Percentiles rank a stretch among this genome's conserved stretches.
phyloP scores from a whole-genome alignment of 1,284 basidiomycete species.

The Melampsora larici-populina region DNA sequence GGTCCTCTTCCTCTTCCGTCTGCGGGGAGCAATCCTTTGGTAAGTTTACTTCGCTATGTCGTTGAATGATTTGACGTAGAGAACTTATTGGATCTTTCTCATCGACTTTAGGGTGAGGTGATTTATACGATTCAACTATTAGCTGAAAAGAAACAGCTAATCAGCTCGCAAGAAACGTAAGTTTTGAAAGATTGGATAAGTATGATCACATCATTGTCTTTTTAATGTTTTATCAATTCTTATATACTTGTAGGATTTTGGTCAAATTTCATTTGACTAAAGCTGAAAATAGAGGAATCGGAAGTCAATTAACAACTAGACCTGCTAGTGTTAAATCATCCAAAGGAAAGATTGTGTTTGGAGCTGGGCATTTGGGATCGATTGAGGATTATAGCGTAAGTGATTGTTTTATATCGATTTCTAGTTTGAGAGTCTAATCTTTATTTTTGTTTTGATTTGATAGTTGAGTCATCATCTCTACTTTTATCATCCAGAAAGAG shows the following conservation, averaged over 20 bases:
- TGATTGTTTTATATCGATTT: background rate
- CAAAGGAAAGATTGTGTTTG: constrained; percentile 5
- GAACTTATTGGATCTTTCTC: background rate
- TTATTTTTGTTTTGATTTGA: too few species aligned
- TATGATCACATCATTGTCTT: too few species aligned
- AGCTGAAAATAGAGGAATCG: constrained; percentile 8
- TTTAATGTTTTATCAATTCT: background rate
- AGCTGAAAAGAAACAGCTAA: constrained; percentile 20
- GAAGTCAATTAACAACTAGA: constrained; percentile 24
- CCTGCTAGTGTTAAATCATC: constrained; percentile 1
- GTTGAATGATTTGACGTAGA: too few species aligned
- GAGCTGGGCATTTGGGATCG: constrained; percentile 9
- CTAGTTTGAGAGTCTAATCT: too few species aligned
- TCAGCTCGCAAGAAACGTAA: constrained; percentile 24
- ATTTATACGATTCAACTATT: constrained; percentile 19
- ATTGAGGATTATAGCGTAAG: constrained; percentile 26
- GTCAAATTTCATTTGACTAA: constrained; percentile 23
- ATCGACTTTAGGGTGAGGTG: constrained; percentile 6
- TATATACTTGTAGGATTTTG: background rate
- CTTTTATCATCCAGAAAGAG: constrained; percentile 14
- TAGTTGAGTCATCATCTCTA: constrained; percentile 34
- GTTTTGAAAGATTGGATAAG: too few species aligned
- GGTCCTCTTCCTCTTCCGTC: constrained; percentile 27
- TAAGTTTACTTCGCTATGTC: too few species aligned
- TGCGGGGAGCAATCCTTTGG: constrained; percentile 8